Conservation (phyloP, 2,329 filamentous ascomycete genomes). For the Monosporascus sp. region DNA sequence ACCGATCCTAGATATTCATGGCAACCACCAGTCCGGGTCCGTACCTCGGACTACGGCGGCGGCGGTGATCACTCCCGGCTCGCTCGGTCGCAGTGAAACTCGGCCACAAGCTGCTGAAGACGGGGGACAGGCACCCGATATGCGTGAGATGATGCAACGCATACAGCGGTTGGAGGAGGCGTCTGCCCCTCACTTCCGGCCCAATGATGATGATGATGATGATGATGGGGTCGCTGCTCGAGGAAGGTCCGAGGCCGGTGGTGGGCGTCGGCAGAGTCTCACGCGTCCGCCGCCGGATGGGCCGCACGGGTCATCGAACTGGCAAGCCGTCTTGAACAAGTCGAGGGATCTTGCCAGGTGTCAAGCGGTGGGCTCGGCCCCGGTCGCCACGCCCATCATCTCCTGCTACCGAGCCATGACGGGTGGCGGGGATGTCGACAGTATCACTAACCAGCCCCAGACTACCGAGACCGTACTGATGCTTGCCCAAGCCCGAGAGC, state of each 20-base stretch:
- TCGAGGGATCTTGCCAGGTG: slow-evolving; percentile 28
- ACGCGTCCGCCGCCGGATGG: neutral
- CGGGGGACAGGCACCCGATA: slow-evolving; percentile 7
- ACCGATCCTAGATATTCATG: neutral
- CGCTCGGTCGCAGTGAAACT: slow-evolving; percentile 1
- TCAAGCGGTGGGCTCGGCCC: slow-evolving; percentile 25
- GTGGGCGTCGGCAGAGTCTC: slow-evolving; percentile 14
- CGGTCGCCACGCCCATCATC: slow-evolving; percentile 25
- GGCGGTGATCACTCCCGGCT: neutral
- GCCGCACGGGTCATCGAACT: slow-evolving; percentile 18
- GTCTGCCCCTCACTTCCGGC: slow-evolving; percentile 5
- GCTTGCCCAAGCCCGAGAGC: slow-evolving; percentile 19
- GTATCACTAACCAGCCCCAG: slow-evolving; percentile 10
- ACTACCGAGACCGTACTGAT: slow-evolving; percentile 18
- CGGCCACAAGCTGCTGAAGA: neutral
- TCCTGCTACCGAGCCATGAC: slow-evolving; percentile 21
- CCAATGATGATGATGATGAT: neutral
- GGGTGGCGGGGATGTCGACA: slow-evolving; percentile 3
- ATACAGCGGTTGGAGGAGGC: slow-evolving; percentile 15
- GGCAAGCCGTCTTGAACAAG: slow-evolving; percentile 29
- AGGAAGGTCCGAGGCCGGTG: slow-evolving; percentile 13
- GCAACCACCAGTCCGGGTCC: neutral
- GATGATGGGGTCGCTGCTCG: neutral
- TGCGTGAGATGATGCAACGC: slow-evolving; percentile 13
- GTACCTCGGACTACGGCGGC: neutral